A percentile compares a stretch with the other conserved stretches of the same genome.
Conservation (phyloP, 2,329 filamentous ascomycete genomes). For the Aspergillus carbonarius region DNA sequence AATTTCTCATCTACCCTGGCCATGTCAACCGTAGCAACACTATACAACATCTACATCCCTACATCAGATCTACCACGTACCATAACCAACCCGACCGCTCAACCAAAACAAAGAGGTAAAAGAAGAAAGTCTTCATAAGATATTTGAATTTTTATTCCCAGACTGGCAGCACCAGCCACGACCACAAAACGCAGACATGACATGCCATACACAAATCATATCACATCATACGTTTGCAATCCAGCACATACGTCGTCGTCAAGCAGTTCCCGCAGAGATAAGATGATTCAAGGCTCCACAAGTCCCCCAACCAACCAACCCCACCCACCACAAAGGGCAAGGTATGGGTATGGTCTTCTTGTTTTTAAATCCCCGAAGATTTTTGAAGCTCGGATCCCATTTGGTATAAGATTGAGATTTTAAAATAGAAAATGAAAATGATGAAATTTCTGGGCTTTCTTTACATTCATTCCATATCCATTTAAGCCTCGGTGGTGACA, state of each 20-base stretch:
- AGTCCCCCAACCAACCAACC: not conserved
- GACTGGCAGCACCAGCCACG: conserved; percentile 8
- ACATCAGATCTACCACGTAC: not conserved
- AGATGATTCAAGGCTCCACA: not conserved
- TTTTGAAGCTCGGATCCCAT: not conserved
- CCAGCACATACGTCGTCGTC: not conserved
- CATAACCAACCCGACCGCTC: not conserved
- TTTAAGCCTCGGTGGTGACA: conserved; percentile 86
- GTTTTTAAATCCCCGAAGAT: no score
- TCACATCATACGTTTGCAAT: not conserved
- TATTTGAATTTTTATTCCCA: conserved; percentile 2
- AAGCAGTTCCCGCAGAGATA: not conserved
- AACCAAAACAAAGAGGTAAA: not conserved
- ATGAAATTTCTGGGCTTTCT: conserved; percentile 16
- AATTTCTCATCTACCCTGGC: not conserved
- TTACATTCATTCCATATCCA: conserved; percentile 48
- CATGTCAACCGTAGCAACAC: no score
- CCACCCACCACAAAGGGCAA: not conserved
- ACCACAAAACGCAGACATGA: not conserved
- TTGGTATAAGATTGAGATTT: not conserved
- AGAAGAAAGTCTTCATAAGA: not conserved
- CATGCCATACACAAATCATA: not conserved
- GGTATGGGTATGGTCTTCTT: no score
- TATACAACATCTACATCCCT: no score
- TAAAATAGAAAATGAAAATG: not conserved